Conservation (phyloP, 148 eudicot genomes). For the Camellia lanceoleosa region DNA sequence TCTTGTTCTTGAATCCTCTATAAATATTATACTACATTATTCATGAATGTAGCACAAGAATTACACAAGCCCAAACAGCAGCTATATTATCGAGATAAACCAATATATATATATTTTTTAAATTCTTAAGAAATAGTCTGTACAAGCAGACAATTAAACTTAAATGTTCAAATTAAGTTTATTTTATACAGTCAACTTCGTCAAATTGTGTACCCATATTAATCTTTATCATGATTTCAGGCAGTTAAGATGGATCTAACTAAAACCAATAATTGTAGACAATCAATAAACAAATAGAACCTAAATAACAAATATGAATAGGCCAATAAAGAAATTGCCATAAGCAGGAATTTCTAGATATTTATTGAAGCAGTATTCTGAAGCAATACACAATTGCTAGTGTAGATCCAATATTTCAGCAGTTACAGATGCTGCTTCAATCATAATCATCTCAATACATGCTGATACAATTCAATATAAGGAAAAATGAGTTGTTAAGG, state of each 20-base stretch:
- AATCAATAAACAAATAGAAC: neutral
- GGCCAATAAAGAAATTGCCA: constrained; percentile 1
- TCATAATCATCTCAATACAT: neutral
- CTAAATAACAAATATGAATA: neutral
- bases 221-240: neutral
- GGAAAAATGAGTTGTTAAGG: neutral
- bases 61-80: constrained; percentile 5
- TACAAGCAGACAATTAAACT: constrained; percentile 9
- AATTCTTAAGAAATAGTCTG: neutral
- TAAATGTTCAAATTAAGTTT: neutral
- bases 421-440: neutral
- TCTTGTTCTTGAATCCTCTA: neutral
- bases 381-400: neutral
- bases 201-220: neutral
- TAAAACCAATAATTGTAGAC: neutral
- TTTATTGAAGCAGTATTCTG: neutral
- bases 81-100: neutral
- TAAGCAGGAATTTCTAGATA: neutral
- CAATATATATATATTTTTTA: neutral
- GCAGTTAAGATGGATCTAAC: neutral
- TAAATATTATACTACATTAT: neutral
- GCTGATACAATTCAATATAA: neutral
- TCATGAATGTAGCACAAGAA: constrained; percentile 8
- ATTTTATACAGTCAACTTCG: neutral
- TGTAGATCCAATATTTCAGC: neutral